Conservation (phyloP, 2,329 filamentous ascomycete species). For the Xylariales sp. region DNA sequence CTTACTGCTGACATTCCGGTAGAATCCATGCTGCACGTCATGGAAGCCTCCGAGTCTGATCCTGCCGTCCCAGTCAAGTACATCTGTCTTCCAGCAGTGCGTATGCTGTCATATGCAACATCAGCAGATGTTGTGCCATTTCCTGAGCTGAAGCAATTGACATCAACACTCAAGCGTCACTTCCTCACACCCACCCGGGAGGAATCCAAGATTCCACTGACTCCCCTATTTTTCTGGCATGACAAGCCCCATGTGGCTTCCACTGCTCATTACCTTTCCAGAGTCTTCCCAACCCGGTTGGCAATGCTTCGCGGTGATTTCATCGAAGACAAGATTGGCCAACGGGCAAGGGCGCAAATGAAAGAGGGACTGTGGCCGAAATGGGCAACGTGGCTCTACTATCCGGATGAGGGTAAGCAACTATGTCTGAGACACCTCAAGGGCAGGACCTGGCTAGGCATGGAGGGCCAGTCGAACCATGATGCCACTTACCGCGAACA, state of each 20-base stretch:
- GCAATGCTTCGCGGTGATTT: constrained; percentile 49
- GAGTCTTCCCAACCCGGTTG: constrained; percentile 45
- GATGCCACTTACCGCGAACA: background rate
- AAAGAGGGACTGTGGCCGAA: constrained; percentile 46
- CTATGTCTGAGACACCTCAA: constrained; percentile 47
- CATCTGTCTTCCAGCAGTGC: constrained; percentile 46
- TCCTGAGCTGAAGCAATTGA: constrained; percentile 36
- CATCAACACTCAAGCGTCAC: constrained; percentile 34
- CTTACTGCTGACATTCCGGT: constrained; percentile 42
- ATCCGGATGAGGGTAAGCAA: constrained; percentile 39
- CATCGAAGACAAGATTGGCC: constrained; percentile 53
- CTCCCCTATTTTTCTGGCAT: constrained; percentile 55
- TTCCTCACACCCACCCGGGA: constrained; percentile 24
- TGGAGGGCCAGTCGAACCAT: constrained; percentile 22
- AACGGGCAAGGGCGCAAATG: constrained; percentile 51
- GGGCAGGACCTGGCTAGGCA: constrained; percentile 45
- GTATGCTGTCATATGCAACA: constrained; percentile 46
- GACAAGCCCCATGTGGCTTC: constrained; percentile 52
- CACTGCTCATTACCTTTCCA: constrained; percentile 42
- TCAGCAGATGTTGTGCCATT: constrained; percentile 41
- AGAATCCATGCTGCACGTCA: constrained; percentile 37
- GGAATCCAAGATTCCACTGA: constrained; percentile 35
- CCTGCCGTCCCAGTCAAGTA: constrained; percentile 40
- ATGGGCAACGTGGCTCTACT: constrained; percentile 54
- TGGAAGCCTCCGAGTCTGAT: constrained; percentile 31